Conservation (phyloP, 768 basidiomycete genomes). For the Russula griseocarnosa region DNA sequence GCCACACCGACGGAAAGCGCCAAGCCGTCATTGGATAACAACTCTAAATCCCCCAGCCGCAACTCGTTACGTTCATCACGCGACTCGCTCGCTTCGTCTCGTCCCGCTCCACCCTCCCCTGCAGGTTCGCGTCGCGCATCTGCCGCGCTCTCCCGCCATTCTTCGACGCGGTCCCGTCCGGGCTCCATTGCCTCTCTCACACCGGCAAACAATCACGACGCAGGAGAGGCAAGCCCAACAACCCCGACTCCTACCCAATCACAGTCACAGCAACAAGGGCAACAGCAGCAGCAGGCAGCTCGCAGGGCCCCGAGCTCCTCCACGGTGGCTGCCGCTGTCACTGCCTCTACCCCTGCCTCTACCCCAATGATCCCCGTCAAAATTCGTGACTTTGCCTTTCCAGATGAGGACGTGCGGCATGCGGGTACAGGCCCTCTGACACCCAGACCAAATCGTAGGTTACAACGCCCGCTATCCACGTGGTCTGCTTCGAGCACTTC, state of each 20-base stretch:
- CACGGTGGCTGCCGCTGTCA: constrained; percentile 13
- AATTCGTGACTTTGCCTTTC: constrained; percentile 51
- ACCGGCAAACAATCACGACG: constrained; percentile 9
- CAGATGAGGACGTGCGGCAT: constrained; percentile 43
- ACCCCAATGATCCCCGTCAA: constrained; percentile 34
- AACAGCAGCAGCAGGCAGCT: not conserved
- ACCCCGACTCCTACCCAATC: constrained; percentile 17
- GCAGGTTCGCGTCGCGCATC: constrained; percentile 47
- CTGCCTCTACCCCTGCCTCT: not conserved
- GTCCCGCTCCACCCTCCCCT: constrained; percentile 61
- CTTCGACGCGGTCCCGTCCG: constrained; percentile 40
- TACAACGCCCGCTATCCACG: constrained; percentile 32
- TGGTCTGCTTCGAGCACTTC: constrained; percentile 31
- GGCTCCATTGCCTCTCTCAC: constrained; percentile 36
- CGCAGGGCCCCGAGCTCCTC: constrained; percentile 1
- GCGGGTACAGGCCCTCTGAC: constrained; percentile 41
- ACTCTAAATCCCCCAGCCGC: constrained; percentile 34
- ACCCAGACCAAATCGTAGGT: constrained; percentile 40
- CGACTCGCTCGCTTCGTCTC: constrained; percentile 43
- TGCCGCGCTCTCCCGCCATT: constrained; percentile 36
- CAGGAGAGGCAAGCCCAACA: constrained; percentile 17
- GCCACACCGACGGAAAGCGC: not conserved
- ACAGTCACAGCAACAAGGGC: not conserved
- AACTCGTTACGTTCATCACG: constrained; percentile 36
- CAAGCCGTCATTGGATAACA: constrained; percentile 22